A percentile compares a stretch with the other conserved stretches of the same genome.
phyloP scores from a whole-genome alignment of 495 filamentous ascomycete genomes.

The Saxophila tyrrhenica region DNA sequence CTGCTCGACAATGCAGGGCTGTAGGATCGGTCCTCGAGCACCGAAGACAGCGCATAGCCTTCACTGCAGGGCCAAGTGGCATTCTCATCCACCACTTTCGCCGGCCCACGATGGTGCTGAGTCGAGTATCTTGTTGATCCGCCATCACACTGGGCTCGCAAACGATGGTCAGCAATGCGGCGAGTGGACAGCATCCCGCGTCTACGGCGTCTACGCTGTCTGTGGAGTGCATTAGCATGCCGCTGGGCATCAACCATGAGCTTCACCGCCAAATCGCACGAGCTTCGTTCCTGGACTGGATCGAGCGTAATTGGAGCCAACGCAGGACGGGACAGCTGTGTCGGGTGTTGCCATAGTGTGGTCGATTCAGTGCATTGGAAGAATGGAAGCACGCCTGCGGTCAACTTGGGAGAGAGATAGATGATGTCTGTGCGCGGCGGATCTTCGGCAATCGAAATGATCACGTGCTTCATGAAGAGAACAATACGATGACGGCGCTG shows the following conservation, averaged over 20 bases:
- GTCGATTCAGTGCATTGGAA: too few species aligned
- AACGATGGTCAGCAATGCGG: neutral
- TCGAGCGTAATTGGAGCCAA: too few species aligned
- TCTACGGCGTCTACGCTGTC: neutral
- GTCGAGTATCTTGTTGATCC: neutral
- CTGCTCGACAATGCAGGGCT: conserved; percentile 3
- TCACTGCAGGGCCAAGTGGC: neutral
- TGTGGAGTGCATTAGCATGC: neutral
- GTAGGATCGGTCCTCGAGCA: neutral
- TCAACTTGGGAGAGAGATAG: too few species aligned
- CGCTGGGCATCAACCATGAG: neutral
- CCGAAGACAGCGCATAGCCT: neutral
- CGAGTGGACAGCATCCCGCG: neutral
- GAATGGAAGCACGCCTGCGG: too few species aligned
- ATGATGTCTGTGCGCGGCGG: too few species aligned
- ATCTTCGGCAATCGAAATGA: neutral
- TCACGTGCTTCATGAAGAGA: neutral
- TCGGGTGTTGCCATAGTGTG: neutral
- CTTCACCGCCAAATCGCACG: neutral
- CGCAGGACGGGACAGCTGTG: too few species aligned
- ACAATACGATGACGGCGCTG: too few species aligned
- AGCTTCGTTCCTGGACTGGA: neutral
- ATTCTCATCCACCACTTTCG: neutral
- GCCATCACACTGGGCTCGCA: neutral
- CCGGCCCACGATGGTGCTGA: too few species aligned